Conservation (phyloP, 257 asterid species). For the Nicotiana tomentosiformis region DNA sequence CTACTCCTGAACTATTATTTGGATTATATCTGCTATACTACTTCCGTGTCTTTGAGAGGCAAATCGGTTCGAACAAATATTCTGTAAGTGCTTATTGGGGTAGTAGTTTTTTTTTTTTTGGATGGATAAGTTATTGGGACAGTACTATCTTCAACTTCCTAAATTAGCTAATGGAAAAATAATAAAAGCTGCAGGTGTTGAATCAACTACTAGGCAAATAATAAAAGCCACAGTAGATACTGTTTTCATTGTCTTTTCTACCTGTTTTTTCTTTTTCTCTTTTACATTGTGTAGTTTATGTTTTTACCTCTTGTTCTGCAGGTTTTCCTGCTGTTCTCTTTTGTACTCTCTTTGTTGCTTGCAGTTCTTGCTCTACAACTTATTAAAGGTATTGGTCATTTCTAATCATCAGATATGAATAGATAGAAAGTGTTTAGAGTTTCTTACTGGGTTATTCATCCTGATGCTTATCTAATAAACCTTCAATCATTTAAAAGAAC, state of each 20-base stretch:
- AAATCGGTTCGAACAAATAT: conserved; percentile 94
- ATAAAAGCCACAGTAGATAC: not conserved
- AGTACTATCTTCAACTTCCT: not conserved
- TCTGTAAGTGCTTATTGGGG: conserved; percentile 54
- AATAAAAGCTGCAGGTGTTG: not conserved
- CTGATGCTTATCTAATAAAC: not conserved
- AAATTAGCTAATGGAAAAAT: not conserved
- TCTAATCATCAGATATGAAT: not conserved
- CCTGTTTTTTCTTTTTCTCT: not conserved
- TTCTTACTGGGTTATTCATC: not conserved
- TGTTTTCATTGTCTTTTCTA: not conserved
- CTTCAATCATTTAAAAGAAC: not conserved
- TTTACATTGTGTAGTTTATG: not conserved
- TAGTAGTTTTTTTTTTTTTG: conserved; percentile 11
- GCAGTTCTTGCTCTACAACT: conserved; percentile 57
- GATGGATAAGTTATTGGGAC: not conserved
- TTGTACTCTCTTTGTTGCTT: conserved; percentile 47
- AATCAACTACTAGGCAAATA: conserved; percentile 3
- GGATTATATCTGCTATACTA: conserved; percentile 88
- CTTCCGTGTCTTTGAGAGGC: conserved; percentile 98
- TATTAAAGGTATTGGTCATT: conserved; percentile 59
- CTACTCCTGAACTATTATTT: conserved; percentile 90
- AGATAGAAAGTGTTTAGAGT: not conserved
- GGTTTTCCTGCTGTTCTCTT: conserved; percentile 85
- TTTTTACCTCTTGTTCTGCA: conserved; percentile 24